Base-by-base conservation (phyloP, 2,329 filamentous ascomycete genomes). In the Dendryphion nanum region DNA sequence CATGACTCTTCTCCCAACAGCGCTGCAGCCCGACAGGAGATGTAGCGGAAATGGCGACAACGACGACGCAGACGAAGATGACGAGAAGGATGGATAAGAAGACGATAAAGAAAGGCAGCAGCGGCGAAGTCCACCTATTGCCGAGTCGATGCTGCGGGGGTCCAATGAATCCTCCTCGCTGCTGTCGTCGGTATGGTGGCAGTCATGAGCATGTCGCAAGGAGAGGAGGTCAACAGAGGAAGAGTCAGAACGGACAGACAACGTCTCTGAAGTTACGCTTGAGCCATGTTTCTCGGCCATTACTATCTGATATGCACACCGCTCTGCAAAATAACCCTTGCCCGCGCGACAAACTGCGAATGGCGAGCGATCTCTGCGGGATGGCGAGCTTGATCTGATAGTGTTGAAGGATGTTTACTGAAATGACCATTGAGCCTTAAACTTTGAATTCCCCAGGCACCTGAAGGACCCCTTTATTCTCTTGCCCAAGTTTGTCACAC, bases 1-100 rank as follows among this genome's bases (percentile, higher is more conserved):
- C 61, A 65, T 64, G 44, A 30, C 37, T 46, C 61, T 41, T 7
- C n/a, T n/a, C n/a, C 41, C 51, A 28, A 46, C 45, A 10, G 49
- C 39, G 41, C 49, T 58, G 44, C 62, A 66, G 30, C 46, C 60
- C 10, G 53, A 51, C 18, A 34, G 17, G 12, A 18, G 16, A 33
- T 37, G 40, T 17, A 18, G 30, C 15, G 16, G 31, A 17, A 31
- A 18, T 21, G 29, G 17, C 10, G n/a, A n/a, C 51, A 28, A 46
- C 45, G 8, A 48, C 39, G 41, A 48, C 57, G 44, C 62, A 66
- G 30, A 46, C 60, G 12, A 53, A 51, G 18, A 34, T 16, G 12
- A 18, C 16, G 30, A 34, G 23, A 26, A 26, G 23, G 23, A 26
- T 26, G 23, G 23, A n/a, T 10, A 26, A 10, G 23, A 26, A 26